Evolutionary conservation across 805 yeast genomes (phyloP).

Genomic region (Yarrowia hollandica): DNA sequence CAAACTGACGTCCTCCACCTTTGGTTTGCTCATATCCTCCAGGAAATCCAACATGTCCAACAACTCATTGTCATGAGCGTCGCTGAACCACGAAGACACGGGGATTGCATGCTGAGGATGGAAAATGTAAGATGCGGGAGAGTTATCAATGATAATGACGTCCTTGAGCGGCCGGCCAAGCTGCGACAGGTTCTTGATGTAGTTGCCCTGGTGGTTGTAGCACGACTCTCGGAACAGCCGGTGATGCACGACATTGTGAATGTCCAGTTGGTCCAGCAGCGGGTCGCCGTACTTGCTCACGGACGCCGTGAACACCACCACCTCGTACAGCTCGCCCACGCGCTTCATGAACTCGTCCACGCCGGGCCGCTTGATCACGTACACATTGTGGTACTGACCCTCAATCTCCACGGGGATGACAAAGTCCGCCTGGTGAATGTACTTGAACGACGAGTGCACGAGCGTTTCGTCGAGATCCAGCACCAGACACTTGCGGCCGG

Average conservation of each 20-base stretch:
- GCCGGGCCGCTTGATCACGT: slow-evolving; percentile 96
- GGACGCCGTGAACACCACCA: slow-evolving; percentile 95
- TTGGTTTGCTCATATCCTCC: slow-evolving; percentile 71
- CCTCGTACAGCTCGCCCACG: slow-evolving; percentile 87
- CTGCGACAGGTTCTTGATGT: slow-evolving; percentile 89
- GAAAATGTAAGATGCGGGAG: slow-evolving; percentile 96
- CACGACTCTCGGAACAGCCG: slow-evolving; percentile 93
- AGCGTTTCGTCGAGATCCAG: slow-evolving; percentile 94
- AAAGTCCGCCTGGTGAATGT: slow-evolving; percentile 88
- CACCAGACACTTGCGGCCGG: slow-evolving; percentile 78
- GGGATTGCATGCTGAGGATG: slow-evolving; percentile 99
- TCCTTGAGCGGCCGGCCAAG: slow-evolving; percentile 89
- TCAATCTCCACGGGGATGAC: slow-evolving; percentile 97
- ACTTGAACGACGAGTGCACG: slow-evolving; percentile 93
- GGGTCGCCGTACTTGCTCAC: slow-evolving; percentile 97
- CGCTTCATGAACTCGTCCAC: slow-evolving; percentile 86
- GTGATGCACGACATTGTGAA: slow-evolving; percentile 76
- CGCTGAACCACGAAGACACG: slow-evolving; percentile 96
- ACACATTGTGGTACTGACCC: slow-evolving; percentile 86
- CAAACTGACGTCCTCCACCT: slow-evolving; percentile 80
- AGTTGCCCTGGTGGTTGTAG: slow-evolving; percentile 89
- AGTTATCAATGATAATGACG: slow-evolving; percentile 88
- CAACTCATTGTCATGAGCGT: slow-evolving; percentile 93
- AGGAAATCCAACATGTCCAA: slow-evolving; percentile 87
- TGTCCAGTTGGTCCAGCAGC: slow-evolving; percentile 80